Percentiles rank a stretch among this genome's conserved stretches.
These are phyloP conservation scores for Xylona heveae DNA, from an alignment of 495 filamentous ascomycete genomes.

Conservation along the genomic window DNA sequence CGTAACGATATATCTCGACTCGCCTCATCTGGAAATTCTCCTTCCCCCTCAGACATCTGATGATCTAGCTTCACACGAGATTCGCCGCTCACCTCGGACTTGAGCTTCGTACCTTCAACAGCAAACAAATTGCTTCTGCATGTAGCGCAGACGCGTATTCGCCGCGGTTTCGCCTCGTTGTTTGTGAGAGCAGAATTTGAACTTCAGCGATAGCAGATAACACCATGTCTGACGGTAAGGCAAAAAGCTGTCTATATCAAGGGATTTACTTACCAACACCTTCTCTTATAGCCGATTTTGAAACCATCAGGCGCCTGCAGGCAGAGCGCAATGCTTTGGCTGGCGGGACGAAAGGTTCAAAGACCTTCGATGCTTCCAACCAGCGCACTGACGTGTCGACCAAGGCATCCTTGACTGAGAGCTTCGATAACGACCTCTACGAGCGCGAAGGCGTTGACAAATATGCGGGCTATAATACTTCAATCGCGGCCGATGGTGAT, in stretches of 20 bases:
- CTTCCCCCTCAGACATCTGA: no score
- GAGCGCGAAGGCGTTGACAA: slow-evolving; percentile 60
- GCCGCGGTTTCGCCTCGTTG: no score
- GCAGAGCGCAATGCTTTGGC: slow-evolving; percentile 80
- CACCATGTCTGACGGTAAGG: slow-evolving; percentile 40
- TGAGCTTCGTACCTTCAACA: no score
- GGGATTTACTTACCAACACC: slow-evolving; percentile 10
- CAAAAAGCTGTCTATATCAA: slow-evolving; percentile 6
- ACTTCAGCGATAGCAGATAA: no score
- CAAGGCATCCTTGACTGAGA: slow-evolving; percentile 88
- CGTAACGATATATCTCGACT: no score
- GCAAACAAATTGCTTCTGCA: no score
- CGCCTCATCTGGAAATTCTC: no score
- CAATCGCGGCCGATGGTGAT: slow-evolving; percentile 67
- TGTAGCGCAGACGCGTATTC: no score
- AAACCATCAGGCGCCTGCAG: slow-evolving; percentile 62
- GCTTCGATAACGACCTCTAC: slow-evolving; percentile 86
- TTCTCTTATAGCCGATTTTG: slow-evolving; percentile 44
- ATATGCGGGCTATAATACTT: slow-evolving; percentile 77
- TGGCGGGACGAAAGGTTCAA: slow-evolving; percentile 66
- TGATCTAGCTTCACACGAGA: no score
- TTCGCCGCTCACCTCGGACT: no score
- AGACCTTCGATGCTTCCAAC: slow-evolving; percentile 64
- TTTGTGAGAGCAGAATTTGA: no score
- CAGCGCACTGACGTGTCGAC: slow-evolving; percentile 80